Base-by-base conservation (phyloP, 2,329 filamentous ascomycete genomes). In the Penicillium sp. region DNA sequence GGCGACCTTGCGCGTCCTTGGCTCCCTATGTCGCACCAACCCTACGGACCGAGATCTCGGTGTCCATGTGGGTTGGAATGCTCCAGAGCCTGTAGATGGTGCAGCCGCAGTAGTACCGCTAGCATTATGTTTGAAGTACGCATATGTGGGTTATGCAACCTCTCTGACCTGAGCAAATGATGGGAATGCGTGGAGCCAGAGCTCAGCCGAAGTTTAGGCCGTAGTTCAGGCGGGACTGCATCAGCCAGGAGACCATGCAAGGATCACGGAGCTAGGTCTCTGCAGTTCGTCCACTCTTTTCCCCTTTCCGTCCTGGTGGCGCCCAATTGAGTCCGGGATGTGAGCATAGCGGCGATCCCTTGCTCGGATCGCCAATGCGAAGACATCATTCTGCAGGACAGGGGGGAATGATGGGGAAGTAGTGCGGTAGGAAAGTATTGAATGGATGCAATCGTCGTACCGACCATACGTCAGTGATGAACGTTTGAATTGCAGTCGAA, bases 1-100 rank as follows among this genome's bases (percentile, higher is more conserved):
- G 49, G 49, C 45, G 26, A 62, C 60, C 60, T 62, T 63, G 54
- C 52, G 55, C 41, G 15, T 42, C 41, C 21, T 42, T 24, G 41
- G 41, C 13, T 47, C 52, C 52, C 33, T 41, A 34, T 23, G 44
- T 46, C 9, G 23, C 34, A 36, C 34, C 16, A 38, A 18, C 18
- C 47, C 49, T 28, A 29, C 28, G 4, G 10, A 42, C 31, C 16
- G 12, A 43, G 33, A n/a, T 16, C 36, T 18, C 36, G 10, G 12
- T 13, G 16, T 10, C 44, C 41, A 54, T 49, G 45, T 54, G 51
- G 52, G 42, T 38, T 51, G 33, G 21, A 21, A 36, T 3, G 9
- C 29, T 54, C 47, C 48, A 9, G 29, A 7, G 8, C 18, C 36
- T 42, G 41, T 15, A 28, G 23, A 13, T 8, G 26, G 4, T 24